Evolutionary conservation across 495 filamentous ascomycete species (phyloP), one percentile per base, ranked within the genome.

Genomic region (Neurospora sp.): DNA sequence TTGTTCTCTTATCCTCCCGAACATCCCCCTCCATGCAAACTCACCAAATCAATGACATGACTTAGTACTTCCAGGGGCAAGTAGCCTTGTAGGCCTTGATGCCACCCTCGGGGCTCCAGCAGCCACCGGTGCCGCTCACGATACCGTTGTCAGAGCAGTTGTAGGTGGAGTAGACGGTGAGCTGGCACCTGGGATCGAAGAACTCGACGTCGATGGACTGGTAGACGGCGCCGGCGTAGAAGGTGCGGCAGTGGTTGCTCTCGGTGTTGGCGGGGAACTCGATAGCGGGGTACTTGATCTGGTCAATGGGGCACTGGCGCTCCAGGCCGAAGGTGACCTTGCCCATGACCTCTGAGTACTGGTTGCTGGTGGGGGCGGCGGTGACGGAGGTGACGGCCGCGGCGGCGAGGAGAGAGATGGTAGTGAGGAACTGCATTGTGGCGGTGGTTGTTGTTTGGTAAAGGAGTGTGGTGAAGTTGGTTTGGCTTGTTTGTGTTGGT

Each of bases 301-400:
- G 84, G 15, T 89, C 89, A 8, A 92, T 76, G 40, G 90, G 83
- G 88, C 89, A 92, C 81, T 91, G 84, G 89, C 89, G 92, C 8
- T 92, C 79, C 73, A 91, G 89, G 74, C 91, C 90, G 7, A 92
- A 90, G 89, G 91, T 91, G 77, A 91, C 86, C 24, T 83, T 81
- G 11, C 75, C 77, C 5, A 83, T 78, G 5, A 83, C 78, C 59
- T 79, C 73, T 3, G 69, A 73, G 72, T 76, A 79, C 69, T 77
- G 73, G 54, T 66, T 62, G 54, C 2, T 13, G 21, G 54, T 62
- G 6, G 54, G 54, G 13, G 54, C 54, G 54, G 54, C 54, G 3
- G 54, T 1, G 24, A 66, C 54, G 15, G 54, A 66, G 28, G 28
- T 8, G 28, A 66, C 24, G 54, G 54, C 54, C 24, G 54, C 54